Conservation (phyloP, 306 rosid genomes). For the Hippophae tibetana region DNA sequence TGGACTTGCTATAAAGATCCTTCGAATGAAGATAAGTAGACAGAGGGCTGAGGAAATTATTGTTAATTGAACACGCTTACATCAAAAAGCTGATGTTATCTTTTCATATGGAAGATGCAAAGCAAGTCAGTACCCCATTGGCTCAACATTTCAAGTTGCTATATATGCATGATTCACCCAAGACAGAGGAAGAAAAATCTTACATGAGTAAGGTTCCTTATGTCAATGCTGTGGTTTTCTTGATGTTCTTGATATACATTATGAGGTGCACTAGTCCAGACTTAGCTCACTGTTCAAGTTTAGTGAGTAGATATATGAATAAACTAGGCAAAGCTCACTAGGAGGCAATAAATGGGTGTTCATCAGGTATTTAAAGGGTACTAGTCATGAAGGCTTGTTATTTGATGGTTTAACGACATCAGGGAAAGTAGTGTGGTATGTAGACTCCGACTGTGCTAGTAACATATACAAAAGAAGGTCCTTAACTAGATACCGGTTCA, state of each 20-base stretch:
- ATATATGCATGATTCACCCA: background rate
- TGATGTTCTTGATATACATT: background rate
- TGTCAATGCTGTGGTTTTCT: background rate
- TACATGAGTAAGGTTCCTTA: background rate
- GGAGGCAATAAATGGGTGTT: no score
- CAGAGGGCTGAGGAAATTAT: background rate
- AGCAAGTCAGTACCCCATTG: background rate
- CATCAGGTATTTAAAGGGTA: no score
- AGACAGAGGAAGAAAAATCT: background rate
- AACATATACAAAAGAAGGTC: no score
- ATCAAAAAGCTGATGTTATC: background rate
- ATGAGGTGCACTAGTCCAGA: no score
- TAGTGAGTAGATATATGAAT: no score
- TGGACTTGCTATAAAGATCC: background rate
- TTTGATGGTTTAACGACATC: no score
- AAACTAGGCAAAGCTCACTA: no score
- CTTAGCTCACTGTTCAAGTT: no score
- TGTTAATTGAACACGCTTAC: background rate
- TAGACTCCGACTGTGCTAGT: no score
- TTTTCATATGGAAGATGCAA: background rate
- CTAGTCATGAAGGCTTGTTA: no score
- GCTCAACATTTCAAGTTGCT: background rate
- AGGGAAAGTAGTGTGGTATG: no score
- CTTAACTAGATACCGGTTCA: no score
- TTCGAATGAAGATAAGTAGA: background rate